phyloP scores from a whole-genome alignment of 768 basidiomycete genomes.

The Mycena polygramma region DNA sequence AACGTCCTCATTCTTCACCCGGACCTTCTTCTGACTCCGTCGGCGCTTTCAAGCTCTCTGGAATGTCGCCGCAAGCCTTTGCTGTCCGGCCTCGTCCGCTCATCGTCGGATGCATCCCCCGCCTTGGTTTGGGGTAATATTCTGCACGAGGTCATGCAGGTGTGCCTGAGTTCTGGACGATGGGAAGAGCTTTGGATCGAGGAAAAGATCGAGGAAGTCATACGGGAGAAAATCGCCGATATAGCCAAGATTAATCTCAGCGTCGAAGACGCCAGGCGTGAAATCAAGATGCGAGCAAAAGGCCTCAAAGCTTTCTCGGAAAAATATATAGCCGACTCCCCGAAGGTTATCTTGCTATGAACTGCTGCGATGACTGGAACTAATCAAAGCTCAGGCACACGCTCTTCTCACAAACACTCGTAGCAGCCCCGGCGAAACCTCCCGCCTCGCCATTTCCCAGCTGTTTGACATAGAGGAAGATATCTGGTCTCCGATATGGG shows the following conservation, averaged over 20 bases:
- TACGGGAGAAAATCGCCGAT: constrained; percentile 67
- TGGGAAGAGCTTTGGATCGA: constrained; percentile 80
- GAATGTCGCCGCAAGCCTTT: constrained; percentile 90
- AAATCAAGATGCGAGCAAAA: constrained; percentile 71
- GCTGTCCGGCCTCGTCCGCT: constrained; percentile 73
- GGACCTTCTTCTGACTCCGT: constrained; percentile 92
- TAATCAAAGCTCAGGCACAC: constrained; percentile 57
- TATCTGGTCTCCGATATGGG: constrained; percentile 96
- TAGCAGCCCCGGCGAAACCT: constrained; percentile 58
- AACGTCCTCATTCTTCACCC: constrained; percentile 91
- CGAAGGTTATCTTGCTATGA: constrained; percentile 66
- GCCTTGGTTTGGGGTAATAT: constrained; percentile 92
- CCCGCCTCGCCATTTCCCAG: constrained; percentile 78
- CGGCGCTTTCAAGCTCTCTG: constrained; percentile 85
- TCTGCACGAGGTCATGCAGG: constrained; percentile 92
- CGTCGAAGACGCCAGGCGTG: constrained; percentile 74
- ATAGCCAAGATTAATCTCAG: constrained; percentile 71
- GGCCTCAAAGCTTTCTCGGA: constrained; percentile 76
- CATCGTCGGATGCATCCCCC: constrained; percentile 71
- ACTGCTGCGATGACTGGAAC: neutral
- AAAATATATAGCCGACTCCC: constrained; percentile 72
- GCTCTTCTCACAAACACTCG: constrained; percentile 81
- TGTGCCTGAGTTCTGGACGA: constrained; percentile 69
- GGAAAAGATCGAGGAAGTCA: constrained; percentile 66
- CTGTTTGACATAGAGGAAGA: constrained; percentile 95